Percentiles rank a stretch among this genome's conserved stretches.
phyloP scores from a whole-genome alignment of 345 rosid species.

The Hibiscus tridactylites region DNA sequence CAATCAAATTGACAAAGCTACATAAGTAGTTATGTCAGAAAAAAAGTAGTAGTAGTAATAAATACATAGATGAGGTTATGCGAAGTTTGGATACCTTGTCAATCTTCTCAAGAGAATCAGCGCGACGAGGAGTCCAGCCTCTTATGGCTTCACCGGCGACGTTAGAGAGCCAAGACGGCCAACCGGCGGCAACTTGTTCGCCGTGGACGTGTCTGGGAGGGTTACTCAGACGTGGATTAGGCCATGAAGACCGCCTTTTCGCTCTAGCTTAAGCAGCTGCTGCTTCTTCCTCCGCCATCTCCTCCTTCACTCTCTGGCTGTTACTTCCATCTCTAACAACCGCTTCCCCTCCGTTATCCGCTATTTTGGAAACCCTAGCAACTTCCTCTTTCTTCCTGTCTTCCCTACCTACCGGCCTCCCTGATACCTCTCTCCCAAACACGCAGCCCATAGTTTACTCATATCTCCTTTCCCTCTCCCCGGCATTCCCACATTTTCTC shows the following conservation, averaged over 20 bases:
- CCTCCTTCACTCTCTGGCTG: slow-evolving; percentile 15
- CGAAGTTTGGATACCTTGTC: slow-evolving; percentile 40
- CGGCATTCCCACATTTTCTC: slow-evolving; percentile 9
- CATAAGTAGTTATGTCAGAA: neutral
- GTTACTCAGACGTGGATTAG: slow-evolving; percentile 55
- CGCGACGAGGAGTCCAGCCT: slow-evolving; percentile 81
- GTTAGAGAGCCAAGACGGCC: slow-evolving; percentile 79
- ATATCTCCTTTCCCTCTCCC: slow-evolving; percentile 21
- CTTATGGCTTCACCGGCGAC: slow-evolving; percentile 75
- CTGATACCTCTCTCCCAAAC: slow-evolving; percentile 46
- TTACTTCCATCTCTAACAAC: slow-evolving; percentile 37
- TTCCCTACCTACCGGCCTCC: slow-evolving; percentile 40
- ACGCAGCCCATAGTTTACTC: slow-evolving; percentile 71
- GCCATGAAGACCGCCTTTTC: slow-evolving; percentile 39
- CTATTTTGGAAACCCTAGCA: slow-evolving; percentile 17
- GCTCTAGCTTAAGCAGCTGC: slow-evolving; percentile 15
- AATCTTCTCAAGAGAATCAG: slow-evolving; percentile 70
- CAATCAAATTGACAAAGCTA: neutral
- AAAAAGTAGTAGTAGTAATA: neutral
- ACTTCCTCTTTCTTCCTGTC: slow-evolving; percentile 25
- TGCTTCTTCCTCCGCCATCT: slow-evolving; percentile 24
- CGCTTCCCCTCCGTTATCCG: slow-evolving; percentile 8
- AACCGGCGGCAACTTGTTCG: slow-evolving; percentile 81
- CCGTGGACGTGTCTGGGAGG: slow-evolving; percentile 51
- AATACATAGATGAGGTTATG: neutral